Base-by-base conservation (phyloP, 176 grass and related monocot genomes). In the Rhynchospora pubera region DNA sequence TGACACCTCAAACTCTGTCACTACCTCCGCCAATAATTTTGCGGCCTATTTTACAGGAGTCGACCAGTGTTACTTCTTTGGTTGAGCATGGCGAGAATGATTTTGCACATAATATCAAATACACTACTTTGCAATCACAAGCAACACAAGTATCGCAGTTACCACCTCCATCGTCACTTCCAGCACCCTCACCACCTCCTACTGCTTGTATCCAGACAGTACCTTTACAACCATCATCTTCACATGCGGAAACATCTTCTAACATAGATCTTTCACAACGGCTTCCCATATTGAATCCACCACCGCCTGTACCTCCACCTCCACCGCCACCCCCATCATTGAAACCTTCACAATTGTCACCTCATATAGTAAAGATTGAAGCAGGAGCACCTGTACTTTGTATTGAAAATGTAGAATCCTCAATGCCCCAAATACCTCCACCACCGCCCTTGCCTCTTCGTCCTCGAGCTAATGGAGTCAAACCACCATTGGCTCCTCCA, bases 391-490 rank as follows among this genome's bases (percentile, higher is more conserved):
- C 83, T 30, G 34, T 39, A 39, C 34, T 39, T 39, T 39, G 34
- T 39, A 39, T 39, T 39, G 34, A 39, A 39, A 39, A 39, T 39
- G 34, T 39, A 39, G 34, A 39, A 39, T 39, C 34, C 34, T 39
- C 34, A 39, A 39, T 5, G 4, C 34, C 34, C 34, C 34, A 3
- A 39, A 39, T 39, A 39, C 34, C 2, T 39, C 79, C 77, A 1
- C 77, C 67, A 46, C 68, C 71, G 50, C 65, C 82, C 22, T 69
- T 69, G 5, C 53, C 70, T 22, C 62, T 59, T 82, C 57, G 32
- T 26, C 52, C n/a, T 51, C 52, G n/a, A 79, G 57, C 14, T 26
- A 46, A 75, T 63, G 59, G 78, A 77, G 1, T 42, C 78, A 16
- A 0, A 58, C 28, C 21, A 52, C 62, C 68, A 78, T 59, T 85